Base-by-base conservation (phyloP, 139 green algal genomes). In the Medakamo hakoo region DNA sequence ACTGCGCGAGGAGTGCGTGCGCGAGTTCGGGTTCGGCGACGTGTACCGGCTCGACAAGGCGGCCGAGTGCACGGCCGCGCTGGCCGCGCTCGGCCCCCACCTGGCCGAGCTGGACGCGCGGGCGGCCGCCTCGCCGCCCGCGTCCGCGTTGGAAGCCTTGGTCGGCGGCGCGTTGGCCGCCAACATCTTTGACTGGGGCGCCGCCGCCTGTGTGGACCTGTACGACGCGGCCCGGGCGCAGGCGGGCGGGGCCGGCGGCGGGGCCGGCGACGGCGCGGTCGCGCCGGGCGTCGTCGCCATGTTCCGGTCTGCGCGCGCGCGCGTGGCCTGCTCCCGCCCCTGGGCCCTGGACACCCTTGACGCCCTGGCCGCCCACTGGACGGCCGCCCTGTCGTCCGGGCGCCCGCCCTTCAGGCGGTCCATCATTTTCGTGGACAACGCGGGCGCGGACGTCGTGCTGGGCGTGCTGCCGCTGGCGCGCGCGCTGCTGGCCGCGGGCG, bases 181-280 rank as follows among this genome's bases (percentile, higher is more conserved):
- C 58, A 98, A 99, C 82, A 97, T 99, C 49, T 99, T 99, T 70
- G 93, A 99, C 81, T 99, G 93, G 93, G 91, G 89, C 1, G 78
- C 82, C 21, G 72, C 82, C 61, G 83, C 80, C 4, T 95, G 85
- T 62, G 86, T 97, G 27, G 80, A 94, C 60, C 78, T 96, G 27
- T 98, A 97, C 76, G 57, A 85, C 63, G 40, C 40, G 9, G 9
- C 9, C 16, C 9, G 40, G 9, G 40, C 9, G 9, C 29, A 67
- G 62, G n/a, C n/a, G n/a, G n/a, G n/a, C n/a, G n/a, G n/a, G n/a
- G n/a, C n/a, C n/a, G n/a, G n/a, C n/a, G 52, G 64, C 63, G 26
- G n/a, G n/a, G 9, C 9, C 16, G 40, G 40, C 40, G 40, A 52
- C 40, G 27, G 69, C 63, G n/a, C n/a, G n/a, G n/a, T n/a, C n/a